Evolutionary conservation across 192 early-diverging fungal genomes (phyloP).

Genomic region (Backusella macrospora): DNA sequence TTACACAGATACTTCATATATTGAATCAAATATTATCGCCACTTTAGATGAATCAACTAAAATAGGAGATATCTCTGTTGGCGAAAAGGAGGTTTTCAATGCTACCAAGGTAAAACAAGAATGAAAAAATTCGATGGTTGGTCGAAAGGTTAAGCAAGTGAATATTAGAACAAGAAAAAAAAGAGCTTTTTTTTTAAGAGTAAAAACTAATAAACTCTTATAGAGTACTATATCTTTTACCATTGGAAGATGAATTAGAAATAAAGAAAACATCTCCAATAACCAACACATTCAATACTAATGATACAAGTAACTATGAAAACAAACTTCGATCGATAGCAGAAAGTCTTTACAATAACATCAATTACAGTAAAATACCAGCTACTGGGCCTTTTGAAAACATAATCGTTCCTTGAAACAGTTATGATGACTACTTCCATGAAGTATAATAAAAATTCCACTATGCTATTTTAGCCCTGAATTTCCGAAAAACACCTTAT

Average conservation of each 20-base stretch:
- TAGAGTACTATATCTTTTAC: conserved; percentile 40
- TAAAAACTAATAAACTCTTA: too few relatives aligned
- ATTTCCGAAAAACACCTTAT: conserved; percentile 41
- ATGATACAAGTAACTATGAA: background rate
- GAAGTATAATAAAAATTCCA: conserved; percentile 42
- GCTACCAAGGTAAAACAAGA: conserved; percentile 35
- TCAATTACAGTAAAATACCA: background rate
- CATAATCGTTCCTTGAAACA: conserved; percentile 37
- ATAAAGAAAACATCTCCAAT: conserved; percentile 35
- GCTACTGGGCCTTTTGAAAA: background rate
- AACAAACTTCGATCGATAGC: background rate
- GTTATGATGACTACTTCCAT: conserved; percentile 46
- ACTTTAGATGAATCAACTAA: conserved; percentile 18
- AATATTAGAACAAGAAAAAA: too few relatives aligned
- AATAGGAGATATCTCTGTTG: conserved; percentile 22
- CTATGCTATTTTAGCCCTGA: conserved; percentile 40
- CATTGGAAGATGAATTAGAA: conserved; percentile 44
- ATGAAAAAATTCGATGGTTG: conserved; percentile 37
- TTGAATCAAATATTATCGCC: conserved; percentile 14
- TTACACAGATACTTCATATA: conserved; percentile 20
- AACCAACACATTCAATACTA: conserved; percentile 1
- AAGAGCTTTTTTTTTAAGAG: conserved; percentile 17
- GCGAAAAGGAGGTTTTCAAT: conserved; percentile 1
- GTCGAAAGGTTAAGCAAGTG: conserved; percentile 37
- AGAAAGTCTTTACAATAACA: background rate